Evolutionary conservation across 2,329 filamentous ascomycete genomes (phyloP), one percentile per base, ranked within the genome.

Genomic region (Claviceps sp.): DNA sequence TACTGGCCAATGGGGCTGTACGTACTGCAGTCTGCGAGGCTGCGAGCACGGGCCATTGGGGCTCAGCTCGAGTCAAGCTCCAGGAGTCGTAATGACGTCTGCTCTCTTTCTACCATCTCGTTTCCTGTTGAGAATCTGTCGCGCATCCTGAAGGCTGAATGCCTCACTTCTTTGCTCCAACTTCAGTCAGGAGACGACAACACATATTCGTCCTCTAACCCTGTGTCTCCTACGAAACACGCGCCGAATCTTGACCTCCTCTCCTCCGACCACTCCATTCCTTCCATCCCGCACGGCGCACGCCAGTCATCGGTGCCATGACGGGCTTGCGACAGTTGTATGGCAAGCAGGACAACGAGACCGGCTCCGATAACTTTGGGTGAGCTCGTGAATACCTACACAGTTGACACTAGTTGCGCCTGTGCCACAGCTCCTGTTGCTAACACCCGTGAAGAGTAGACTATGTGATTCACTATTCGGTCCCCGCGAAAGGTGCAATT

Each of bases 401-500:
- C 13, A 9, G 11, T 8, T 16, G 36, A 48, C 11, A 20, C 40
- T 30, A 13, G 18, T 16, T 43, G 40, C 58, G 60, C 52, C 58
- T 54, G 9, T 37, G 48, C 34, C 41, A 45, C 41, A 20, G 18
- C n/a, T 22, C 9, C 14, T 13, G 11, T 38, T 30, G 26, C 48
- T 50, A 13, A 50, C 30, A 13, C 37, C 24, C 14, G n/a, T 24
- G 52, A 61, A 79, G 87, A 51, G 87, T 95, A 54, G 90, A 96
- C 72, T 96, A 89, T 74, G 89, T 95, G 53, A 78, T 96, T 56
- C 79, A 82, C 62, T 95, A 87, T 69, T 76, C 83, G 53, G 84
- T 91, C 62, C 77, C 82, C 26, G 73, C 79, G 45, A 77, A 81
- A 52, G 80, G 87, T 86, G 72, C 56, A 71, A 58, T 72, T 56